Base-by-base conservation (phyloP, 208 protist genomes). In the Acanthamoeba lenticulata region DNA sequence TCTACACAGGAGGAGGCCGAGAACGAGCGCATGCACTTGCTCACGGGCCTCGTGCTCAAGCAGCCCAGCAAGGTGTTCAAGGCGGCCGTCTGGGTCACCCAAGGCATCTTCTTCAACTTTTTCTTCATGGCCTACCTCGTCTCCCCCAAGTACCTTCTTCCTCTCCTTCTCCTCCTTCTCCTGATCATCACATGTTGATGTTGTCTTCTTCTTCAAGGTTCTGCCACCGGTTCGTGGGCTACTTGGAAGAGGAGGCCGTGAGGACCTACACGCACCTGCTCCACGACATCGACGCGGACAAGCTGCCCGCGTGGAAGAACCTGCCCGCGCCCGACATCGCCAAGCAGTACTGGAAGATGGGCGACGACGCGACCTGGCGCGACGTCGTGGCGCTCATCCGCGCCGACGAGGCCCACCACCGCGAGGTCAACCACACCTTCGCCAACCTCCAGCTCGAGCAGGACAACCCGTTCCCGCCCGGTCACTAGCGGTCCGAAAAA, bases 1-100 rank as follows among this genome's bases (percentile, higher is more conserved):
- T 13, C 32, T 72, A 13, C 55, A 45, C 34, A 62, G 44, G 92
- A 98, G 72, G 98, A 99, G 93, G 98, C 98, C 19, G 98, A 99
- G 95, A 99, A 99, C 94, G 98, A 99, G 95, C 96, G 98, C 85
- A 99, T 99, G 98, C 98, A 99, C 93, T 94, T 99, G 17, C 94
- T 99, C 65, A 97, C 96, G 19, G 98, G 95, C 72, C 96, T 98
- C 94, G n/a, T 96, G 69, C 45, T 97, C 21, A 95, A 90, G 29
- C 62, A 97, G 44, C 96, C 97, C 21, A 86, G 95, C 36, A n/a
- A 95, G 34, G 13, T 97, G 34, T 94, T 97, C 81, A 94, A 96
- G 44, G 17, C 81, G 5, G 55, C 90, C 3, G 96, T 98, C 24
- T 38, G 98, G 27, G 62, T 69, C 24, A 93, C 95, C 19, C 98